Base-by-base conservation (phyloP, 2,329 filamentous ascomycete species). In the Cytospora piceae region DNA sequence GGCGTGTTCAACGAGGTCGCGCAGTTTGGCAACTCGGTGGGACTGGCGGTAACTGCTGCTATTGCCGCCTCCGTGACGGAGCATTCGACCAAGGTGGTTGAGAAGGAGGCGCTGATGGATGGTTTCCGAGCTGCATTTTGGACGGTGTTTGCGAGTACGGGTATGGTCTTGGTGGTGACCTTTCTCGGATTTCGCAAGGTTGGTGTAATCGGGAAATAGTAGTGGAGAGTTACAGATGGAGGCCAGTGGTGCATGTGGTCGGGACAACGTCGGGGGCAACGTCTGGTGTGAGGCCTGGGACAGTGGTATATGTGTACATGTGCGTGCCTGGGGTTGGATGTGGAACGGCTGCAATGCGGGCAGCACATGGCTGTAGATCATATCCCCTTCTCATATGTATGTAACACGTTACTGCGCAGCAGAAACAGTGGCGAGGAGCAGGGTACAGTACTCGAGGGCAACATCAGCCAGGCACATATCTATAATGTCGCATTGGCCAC, bases 1-100 rank as follows among this genome's bases (percentile, higher is more conserved):
- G 85, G 82, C 0, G 83, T 88, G 0, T 88, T 88, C 74, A 87
- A 85, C 61, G 85, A 83, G 2, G 78, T 85, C 0, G 79, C 80
- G 0, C 85, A 88, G 64, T 83, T 89, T 63, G 87, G 86, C 0
- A 84, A 79, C 22, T 79, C 81, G 0, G 76, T 87, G 0, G 84
- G 83, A 0, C 71, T 87, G 3, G 83, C 83, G 9, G 73, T 83
- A 2, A 80, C 82, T 11, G 81, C 81, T 12, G 79, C 83, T 0
- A 81, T 87, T 37, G 77, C 80, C 1, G 74, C 77, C 0, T 77
- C 77, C 3, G 79, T 83, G 0, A 82, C 80, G 1, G 75, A 79
- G 29, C 74, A 79, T 22, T 77, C 75, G 1, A 66, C 67, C 0
- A 69, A 72, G 3, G 70, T 69, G 15, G 65, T 68, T 0, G 67